These are phyloP conservation scores for Tephrocybe sp. DNA, from an alignment of 768 basidiomycete genomes.

Conservation along the genomic window DNA sequence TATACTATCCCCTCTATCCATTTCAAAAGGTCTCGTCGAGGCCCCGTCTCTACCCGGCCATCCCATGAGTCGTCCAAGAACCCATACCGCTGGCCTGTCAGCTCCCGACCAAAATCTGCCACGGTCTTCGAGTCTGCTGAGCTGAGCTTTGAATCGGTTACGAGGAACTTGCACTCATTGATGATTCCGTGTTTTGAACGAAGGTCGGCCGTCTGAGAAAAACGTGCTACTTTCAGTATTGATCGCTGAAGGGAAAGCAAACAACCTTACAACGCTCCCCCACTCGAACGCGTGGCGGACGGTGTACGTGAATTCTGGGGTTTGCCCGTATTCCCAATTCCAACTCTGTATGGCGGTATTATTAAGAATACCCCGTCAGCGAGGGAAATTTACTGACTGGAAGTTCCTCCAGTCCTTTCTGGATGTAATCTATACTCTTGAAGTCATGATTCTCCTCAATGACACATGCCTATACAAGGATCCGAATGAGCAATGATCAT, in stretches of 20 bases:
- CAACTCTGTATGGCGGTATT: constrained; percentile 61
- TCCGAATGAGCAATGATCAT: background rate
- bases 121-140: constrained; percentile 1
- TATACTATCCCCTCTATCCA: constrained; percentile 19
- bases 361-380: background rate
- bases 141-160: constrained; percentile 20
- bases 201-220: constrained; percentile 44
- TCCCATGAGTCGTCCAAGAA: constrained; percentile 19
- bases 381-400: constrained; percentile 44
- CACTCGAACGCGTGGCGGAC: constrained; percentile 44
- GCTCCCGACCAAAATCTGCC: constrained; percentile 7
- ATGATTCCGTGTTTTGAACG: constrained; percentile 69
- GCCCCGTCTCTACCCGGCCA: constrained; percentile 3
- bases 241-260: constrained; percentile 9
- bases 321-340: constrained; percentile 93
- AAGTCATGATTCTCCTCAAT: constrained; percentile 49
- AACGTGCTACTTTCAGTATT: background rate
- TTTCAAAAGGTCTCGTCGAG: constrained; percentile 15
- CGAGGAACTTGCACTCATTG: constrained; percentile 40
- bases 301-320: constrained; percentile 86
- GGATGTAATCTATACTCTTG: constrained; percentile 57
- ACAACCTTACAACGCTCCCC: constrained; percentile 52
- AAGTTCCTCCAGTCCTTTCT: constrained; percentile 71
- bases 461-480: constrained; percentile 31
- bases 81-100: constrained; percentile 36